phyloP scores from a whole-genome alignment of 2,329 filamentous ascomycete species.

The Ophiostoma montium region DNA sequence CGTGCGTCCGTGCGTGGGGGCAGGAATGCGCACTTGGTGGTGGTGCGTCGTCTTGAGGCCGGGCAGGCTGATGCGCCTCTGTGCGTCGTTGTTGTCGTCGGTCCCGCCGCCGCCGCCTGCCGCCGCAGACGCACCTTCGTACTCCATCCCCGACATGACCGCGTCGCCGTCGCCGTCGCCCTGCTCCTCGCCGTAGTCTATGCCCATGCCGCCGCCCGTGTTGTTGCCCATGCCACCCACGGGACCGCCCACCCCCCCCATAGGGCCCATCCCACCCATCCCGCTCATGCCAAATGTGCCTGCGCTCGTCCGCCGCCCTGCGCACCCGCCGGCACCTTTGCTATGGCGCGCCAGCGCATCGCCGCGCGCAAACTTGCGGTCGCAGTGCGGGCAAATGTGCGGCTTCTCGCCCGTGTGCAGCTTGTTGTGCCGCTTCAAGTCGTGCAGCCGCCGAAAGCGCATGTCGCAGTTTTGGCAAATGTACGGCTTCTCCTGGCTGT shows the following conservation, averaged over 20 bases:
- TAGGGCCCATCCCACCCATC: constrained; percentile 45
- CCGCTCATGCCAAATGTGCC: constrained; percentile 58
- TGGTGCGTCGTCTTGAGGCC: constrained; percentile 40
- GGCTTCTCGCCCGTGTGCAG: constrained; percentile 92
- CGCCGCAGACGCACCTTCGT: constrained; percentile 25
- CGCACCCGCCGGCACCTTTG: constrained; percentile 90
- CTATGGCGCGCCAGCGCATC: constrained; percentile 90
- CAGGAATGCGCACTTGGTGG: no score
- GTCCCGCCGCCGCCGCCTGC: background rate
- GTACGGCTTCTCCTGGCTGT: constrained; percentile 97
- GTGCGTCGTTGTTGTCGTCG: constrained; percentile 37
- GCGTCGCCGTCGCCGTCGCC: constrained; percentile 30
- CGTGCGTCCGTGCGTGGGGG: no score
- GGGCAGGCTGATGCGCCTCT: constrained; percentile 55
- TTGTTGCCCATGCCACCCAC: background rate
- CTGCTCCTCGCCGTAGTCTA: constrained; percentile 12
- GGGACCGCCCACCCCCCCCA: no score
- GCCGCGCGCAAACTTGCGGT: constrained; percentile 84
- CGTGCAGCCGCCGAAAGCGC: constrained; percentile 82
- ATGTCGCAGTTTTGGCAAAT: constrained; percentile 90
- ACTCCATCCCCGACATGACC: constrained; percentile 41
- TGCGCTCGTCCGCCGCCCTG: constrained; percentile 49
- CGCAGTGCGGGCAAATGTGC: constrained; percentile 88
- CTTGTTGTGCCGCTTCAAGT: constrained; percentile 91
- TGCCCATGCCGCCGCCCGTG: background rate